A percentile compares a stretch with the other conserved stretches of the same genome.
phyloP scores from a whole-genome alignment of 345 rosid genomes.

The thale cress (Arabidopsis thaliana) region DNA sequence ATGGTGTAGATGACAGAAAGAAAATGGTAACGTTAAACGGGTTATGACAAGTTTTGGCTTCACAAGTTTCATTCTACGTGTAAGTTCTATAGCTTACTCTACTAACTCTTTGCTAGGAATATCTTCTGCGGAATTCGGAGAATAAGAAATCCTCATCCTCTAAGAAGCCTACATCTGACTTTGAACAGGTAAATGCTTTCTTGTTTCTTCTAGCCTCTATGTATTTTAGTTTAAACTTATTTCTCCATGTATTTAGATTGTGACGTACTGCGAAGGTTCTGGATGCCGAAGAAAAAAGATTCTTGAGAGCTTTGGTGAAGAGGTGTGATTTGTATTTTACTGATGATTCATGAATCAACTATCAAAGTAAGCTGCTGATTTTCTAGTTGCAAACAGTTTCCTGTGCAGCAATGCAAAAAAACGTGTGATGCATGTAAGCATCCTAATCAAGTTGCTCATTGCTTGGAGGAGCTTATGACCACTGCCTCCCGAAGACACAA shows the following conservation, averaged over 20 bases:
- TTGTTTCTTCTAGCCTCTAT: conserved; percentile 23
- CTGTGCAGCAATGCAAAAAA: conserved; percentile 65
- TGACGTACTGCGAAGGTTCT: conserved; percentile 86
- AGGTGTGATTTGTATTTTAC: conserved; percentile 50
- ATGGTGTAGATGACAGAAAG: conserved; percentile 88
- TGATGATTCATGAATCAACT: conserved; percentile 8
- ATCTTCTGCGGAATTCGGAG: conserved; percentile 69
- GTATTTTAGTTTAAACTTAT: conserved; percentile 14
- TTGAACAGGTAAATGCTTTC: conserved; percentile 61
- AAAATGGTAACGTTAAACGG: conserved; percentile 64
- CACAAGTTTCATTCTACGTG: conserved; percentile 19
- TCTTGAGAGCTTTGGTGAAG: conserved; percentile 91
- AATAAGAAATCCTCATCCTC: conserved; percentile 65
- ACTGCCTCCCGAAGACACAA: conserved; percentile 60
- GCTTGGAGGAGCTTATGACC: conserved; percentile 68
- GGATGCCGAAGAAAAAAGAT: conserved; percentile 93
- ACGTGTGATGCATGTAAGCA: conserved; percentile 91
- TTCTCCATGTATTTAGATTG: conserved; percentile 62
- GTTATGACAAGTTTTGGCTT: conserved; percentile 16
- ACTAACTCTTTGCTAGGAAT: conserved; percentile 60
- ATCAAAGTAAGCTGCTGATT: conserved; percentile 5
- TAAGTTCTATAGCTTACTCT: conserved; percentile 34
- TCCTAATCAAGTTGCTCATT: conserved; percentile 64
- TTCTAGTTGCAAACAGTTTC: conserved; percentile 52
- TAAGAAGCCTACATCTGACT: conserved; percentile 69